Conservation (phyloP, 768 basidiomycete species). For the Russula ochroleuca region DNA sequence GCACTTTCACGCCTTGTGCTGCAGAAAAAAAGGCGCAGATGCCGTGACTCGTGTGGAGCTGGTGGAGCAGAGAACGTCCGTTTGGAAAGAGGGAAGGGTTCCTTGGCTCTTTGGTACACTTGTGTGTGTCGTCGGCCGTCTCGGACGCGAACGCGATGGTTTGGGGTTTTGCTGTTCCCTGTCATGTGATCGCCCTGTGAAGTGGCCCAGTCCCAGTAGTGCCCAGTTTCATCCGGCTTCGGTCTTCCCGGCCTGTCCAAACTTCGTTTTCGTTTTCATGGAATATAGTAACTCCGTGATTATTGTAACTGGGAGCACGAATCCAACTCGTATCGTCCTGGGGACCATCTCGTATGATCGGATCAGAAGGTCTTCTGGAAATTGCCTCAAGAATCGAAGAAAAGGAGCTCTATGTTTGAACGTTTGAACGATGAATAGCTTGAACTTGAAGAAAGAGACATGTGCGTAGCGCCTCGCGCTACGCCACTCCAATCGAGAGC, state of each 20-base stretch:
- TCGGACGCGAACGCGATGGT: background rate
- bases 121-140: background rate
- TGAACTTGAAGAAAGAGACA: background rate
- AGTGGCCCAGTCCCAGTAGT: no score
- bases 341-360: background rate
- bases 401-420: background rate
- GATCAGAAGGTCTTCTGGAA: background rate
- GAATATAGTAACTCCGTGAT: background rate
- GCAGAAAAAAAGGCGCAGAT: background rate
- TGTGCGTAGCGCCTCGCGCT: background rate
- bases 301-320: no score
- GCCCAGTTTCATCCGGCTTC: background rate
- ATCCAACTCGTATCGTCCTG: background rate
- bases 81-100: conserved; percentile 1
- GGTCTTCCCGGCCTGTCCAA: background rate
- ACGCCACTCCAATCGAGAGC: background rate
- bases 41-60: background rate
- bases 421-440: conserved; percentile 1
- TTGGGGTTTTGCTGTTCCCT: no score
- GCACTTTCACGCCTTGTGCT: no score
- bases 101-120: background rate
- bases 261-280: background rate
- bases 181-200: no score
- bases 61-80: background rate
- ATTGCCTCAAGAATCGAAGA: background rate